These are phyloP conservation scores for Eutrema yunnanense DNA, from an alignment of 345 rosid species.

Conservation along the genomic window DNA sequence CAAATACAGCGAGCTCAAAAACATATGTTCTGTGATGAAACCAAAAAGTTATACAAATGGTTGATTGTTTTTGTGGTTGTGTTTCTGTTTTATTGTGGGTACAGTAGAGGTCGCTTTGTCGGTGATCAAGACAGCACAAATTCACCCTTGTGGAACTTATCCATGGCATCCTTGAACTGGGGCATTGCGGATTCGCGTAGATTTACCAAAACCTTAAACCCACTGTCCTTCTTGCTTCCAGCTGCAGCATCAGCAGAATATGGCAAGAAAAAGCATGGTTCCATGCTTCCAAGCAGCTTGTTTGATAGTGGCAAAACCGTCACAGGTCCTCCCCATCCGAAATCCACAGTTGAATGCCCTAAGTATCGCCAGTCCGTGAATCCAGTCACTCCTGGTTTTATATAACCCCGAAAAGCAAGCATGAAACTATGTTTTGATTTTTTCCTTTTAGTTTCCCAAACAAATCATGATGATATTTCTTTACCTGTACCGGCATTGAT, in stretches of 20 bases:
- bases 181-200: conserved; percentile 43
- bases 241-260: conserved; percentile 36
- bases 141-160: conserved; percentile 42
- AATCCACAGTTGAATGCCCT: conserved; percentile 76
- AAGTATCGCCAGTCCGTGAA: conserved; percentile 92
- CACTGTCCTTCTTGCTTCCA: conserved; percentile 34
- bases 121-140: conserved; percentile 26
- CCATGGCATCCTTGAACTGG: conserved; percentile 59
- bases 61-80: not conserved
- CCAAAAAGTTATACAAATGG: conserved; percentile 8
- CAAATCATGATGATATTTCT: not conserved
- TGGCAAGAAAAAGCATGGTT: conserved; percentile 88
- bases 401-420: not conserved
- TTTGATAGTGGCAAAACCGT: conserved; percentile 59
- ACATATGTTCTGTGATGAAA: conserved; percentile 19
- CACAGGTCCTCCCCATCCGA: conserved; percentile 87
- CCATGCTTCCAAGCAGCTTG: conserved; percentile 65
- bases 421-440: not conserved
- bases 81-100: not conserved
- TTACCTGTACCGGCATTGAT: conserved; percentile 44
- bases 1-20: not conserved
- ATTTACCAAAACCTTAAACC: conserved; percentile 67
- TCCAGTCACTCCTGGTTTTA: conserved; percentile 53
- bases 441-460: not conserved
- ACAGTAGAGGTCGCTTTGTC: not conserved